Percentiles rank a stretch among this genome's conserved stretches.
Conservation (phyloP, 2,329 filamentous ascomycete genomes). For the Calonectria crousiana region DNA sequence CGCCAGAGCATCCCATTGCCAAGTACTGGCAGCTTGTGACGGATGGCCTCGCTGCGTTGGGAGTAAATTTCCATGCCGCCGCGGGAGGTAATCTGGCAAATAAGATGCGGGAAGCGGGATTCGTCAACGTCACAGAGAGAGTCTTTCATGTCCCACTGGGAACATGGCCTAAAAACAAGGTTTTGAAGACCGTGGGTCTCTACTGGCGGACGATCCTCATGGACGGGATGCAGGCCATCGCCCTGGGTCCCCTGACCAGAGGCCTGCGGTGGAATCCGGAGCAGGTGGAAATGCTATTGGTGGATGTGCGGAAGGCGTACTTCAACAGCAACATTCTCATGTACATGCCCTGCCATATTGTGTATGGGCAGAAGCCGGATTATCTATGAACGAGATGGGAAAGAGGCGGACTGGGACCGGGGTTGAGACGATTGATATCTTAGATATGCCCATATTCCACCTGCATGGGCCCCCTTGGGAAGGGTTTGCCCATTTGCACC, state of each 20-base stretch:
- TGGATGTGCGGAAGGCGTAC: constrained; percentile 62
- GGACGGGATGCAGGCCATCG: constrained; percentile 64
- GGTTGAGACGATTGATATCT: background rate
- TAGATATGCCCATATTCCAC: background rate
- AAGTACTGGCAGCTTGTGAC: constrained; percentile 62
- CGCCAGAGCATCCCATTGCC: constrained; percentile 55
- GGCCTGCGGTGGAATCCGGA: constrained; percentile 61
- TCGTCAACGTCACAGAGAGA: constrained; percentile 63
- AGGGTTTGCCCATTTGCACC: background rate
- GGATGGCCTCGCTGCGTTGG: constrained; percentile 57
- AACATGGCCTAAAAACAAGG: constrained; percentile 65
- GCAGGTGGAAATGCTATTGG: constrained; percentile 62
- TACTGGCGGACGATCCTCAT: constrained; percentile 65
- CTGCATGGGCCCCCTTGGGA: background rate
- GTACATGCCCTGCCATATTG: constrained; percentile 68
- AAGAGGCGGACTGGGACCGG: background rate
- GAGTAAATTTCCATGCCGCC: constrained; percentile 60
- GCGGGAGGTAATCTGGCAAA: constrained; percentile 55
- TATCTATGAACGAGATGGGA: constrained; percentile 7
- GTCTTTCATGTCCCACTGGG: constrained; percentile 67
- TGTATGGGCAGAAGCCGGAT: constrained; percentile 66
- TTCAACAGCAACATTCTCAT: constrained; percentile 57
- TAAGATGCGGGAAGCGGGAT: constrained; percentile 63
- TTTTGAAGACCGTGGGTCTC: constrained; percentile 63
- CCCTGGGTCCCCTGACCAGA: constrained; percentile 64